Conservation (phyloP, 177 flowering plant species). For the Vitis hybrid region DNA sequence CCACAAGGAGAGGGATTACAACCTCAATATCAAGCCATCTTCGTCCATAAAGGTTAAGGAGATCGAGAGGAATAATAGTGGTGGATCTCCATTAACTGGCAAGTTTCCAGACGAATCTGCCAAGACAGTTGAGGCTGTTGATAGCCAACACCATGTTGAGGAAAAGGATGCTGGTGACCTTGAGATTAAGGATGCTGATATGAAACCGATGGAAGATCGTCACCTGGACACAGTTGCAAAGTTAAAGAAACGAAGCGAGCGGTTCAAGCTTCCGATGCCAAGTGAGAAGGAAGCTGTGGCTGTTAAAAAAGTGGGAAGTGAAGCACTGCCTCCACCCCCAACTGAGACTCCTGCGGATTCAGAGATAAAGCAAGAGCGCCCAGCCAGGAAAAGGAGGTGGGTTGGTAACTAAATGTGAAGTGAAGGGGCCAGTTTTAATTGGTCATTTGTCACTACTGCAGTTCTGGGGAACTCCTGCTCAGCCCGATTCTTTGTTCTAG, state of each 20-base stretch:
- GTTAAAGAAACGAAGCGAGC: conserved; percentile 92
- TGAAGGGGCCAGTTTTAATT: not conserved
- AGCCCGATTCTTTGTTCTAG: conserved; percentile 3
- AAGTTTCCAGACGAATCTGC: conserved; percentile 36
- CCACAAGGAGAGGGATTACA: conserved; percentile 73
- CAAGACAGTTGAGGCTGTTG: conserved; percentile 34
- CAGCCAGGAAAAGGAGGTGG: conserved; percentile 95
- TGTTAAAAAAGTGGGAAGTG: conserved; percentile 60
- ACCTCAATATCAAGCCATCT: conserved; percentile 35
- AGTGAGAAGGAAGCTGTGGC: conserved; percentile 66
- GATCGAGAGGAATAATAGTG: conserved; percentile 31
- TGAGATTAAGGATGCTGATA: conserved; percentile 44
- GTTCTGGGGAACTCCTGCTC: conserved; percentile 5
- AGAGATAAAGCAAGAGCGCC: conserved; percentile 87
- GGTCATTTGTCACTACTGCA: not conserved
- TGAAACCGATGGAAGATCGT: conserved; percentile 46
- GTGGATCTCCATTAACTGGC: conserved; percentile 29
- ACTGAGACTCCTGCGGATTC: conserved; percentile 43
- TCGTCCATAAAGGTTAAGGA: conserved; percentile 52
- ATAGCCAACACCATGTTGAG: conserved; percentile 35
- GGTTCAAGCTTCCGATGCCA: conserved; percentile 97
- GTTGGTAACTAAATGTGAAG: conserved; percentile 41
- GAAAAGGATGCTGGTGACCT: conserved; percentile 38
- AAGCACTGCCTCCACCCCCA: conserved; percentile 43
- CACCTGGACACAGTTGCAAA: conserved; percentile 93